phyloP scores from a whole-genome alignment of 2,329 filamentous ascomycete genomes.

The Pseudogymnoascus sp. region DNA sequence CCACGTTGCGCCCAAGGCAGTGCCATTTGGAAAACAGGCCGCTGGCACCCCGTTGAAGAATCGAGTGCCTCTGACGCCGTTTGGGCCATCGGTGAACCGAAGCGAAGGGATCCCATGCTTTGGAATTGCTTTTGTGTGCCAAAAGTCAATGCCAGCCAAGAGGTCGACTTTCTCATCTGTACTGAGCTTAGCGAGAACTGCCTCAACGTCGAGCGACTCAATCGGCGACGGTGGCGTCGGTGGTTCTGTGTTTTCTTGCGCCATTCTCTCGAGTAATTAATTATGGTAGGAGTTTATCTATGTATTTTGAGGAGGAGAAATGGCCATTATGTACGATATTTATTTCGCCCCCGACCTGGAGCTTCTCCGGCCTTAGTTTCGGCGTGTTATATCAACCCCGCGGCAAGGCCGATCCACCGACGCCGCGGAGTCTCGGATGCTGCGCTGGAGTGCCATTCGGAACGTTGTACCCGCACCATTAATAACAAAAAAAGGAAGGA shows the following conservation, averaged over 20 bases:
- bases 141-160: conserved; percentile 32
- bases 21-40: conserved; percentile 35
- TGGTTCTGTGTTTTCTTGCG: conserved; percentile 9
- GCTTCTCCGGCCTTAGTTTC: conserved; percentile 7
- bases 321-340: background rate
- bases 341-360: background rate
- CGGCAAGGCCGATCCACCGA: background rate
- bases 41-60: conserved; percentile 35
- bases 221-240: conserved; percentile 12
- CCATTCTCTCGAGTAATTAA: conserved; percentile 3
- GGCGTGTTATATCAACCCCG: background rate
- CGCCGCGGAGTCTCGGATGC: conserved; percentile 1
- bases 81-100: conserved; percentile 27
- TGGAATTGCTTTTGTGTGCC: conserved; percentile 26
- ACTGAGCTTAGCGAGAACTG: conserved; percentile 44
- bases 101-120: conserved; percentile 24
- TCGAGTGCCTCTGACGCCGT: conserved; percentile 26
- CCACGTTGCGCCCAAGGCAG: conserved; percentile 54
- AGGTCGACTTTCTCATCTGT: conserved; percentile 44
- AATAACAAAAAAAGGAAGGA: background rate
- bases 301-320: background rate
- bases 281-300: background rate
- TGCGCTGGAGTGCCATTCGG: background rate
- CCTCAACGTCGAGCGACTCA: conserved; percentile 39
- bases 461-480: conserved; percentile 1